Evolutionary conservation across 202 grass and related monocot genomes (phyloP).

Genomic region (Tripidium arundinaceum): DNA sequence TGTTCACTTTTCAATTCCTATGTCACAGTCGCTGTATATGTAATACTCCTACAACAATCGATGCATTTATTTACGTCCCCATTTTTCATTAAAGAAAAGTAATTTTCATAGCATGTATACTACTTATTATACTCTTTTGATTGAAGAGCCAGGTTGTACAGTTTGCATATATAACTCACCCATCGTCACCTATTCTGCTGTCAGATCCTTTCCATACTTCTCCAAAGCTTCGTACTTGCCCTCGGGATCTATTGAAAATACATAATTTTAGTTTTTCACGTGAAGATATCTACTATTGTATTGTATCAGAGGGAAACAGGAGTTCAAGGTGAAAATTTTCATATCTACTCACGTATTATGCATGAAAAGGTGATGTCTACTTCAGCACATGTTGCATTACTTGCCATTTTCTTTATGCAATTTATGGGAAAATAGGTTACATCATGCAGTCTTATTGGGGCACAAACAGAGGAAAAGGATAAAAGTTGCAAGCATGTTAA

Average conservation of each 20-base stretch:
- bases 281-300: neutral
- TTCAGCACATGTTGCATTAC: neutral
- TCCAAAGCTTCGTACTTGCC: conserved; percentile 97
- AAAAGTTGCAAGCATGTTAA: neutral
- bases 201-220: conserved; percentile 97
- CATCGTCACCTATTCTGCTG: neutral
- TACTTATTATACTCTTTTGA: neutral
- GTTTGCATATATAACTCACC: neutral
- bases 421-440: neutral
- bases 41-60: neutral
- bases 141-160: neutral
- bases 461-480: neutral
- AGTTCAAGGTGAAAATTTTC: neutral
- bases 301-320: neutral
- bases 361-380: neutral
- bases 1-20: neutral
- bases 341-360: neutral
- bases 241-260: conserved; percentile 68
- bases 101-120: neutral
- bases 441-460: neutral
- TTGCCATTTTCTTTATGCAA: neutral
- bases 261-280: conserved; percentile 13
- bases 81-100: neutral
- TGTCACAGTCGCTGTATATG: neutral
- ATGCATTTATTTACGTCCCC: neutral